Evolutionary conservation across 148 eudicot species (phyloP).

Genomic region (Suaeda aralocaspica): DNA sequence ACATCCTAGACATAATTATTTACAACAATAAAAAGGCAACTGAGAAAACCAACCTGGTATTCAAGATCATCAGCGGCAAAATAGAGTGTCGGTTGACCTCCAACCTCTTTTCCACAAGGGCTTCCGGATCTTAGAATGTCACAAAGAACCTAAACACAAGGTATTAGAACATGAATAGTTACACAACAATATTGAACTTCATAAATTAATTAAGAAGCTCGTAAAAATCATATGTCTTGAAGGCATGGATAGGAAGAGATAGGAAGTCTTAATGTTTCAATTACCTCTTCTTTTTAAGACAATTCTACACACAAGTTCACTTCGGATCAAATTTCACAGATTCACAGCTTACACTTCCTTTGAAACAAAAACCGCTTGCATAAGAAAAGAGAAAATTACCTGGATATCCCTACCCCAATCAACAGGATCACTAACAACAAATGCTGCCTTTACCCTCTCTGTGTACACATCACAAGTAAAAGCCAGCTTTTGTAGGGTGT

Average conservation of each 20-base stretch:
- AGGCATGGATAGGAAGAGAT: background rate
- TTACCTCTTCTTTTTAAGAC: background rate
- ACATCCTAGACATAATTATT: constrained; percentile 6
- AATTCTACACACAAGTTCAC: background rate
- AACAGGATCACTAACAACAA: constrained; percentile 55
- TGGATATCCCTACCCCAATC: constrained; percentile 72
- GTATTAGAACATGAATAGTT: no score
- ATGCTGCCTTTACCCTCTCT: constrained; percentile 43
- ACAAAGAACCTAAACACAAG: constrained; percentile 43
- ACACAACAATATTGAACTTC: no score
- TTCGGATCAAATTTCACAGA: background rate
- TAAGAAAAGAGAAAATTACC: constrained; percentile 21
- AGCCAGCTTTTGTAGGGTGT: constrained; percentile 8
- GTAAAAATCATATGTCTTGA: background rate
- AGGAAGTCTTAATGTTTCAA: background rate
- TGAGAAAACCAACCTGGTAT: constrained; percentile 43
- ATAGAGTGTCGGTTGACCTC: constrained; percentile 42
- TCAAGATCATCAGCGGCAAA: constrained; percentile 61
- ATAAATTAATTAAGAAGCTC: background rate
- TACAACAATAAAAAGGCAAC: background rate
- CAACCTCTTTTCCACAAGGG: constrained; percentile 34
- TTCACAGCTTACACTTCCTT: background rate
- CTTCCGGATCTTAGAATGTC: constrained; percentile 50
- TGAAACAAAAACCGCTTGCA: background rate
- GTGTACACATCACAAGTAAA: constrained; percentile 24